phyloP scores from a whole-genome alignment of 2,329 filamentous ascomycete genomes.

The Aureobasidium mangrovei region DNA sequence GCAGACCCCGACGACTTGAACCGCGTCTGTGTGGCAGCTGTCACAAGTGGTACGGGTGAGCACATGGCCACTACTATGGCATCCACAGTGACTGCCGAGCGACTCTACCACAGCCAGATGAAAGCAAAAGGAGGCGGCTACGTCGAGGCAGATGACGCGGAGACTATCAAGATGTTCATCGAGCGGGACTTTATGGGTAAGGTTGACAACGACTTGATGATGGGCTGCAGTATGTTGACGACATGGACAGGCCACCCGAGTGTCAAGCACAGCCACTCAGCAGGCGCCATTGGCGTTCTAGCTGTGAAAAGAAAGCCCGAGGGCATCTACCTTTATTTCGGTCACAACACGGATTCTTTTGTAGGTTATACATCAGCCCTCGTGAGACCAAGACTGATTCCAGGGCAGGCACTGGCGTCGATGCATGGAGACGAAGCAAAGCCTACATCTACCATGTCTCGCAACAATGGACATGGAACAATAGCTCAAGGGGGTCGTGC shows the following conservation, averaged over 20 bases:
- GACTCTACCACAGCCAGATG: conserved; percentile 64
- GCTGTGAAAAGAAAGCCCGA: conserved; percentile 72
- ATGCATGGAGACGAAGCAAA: conserved; percentile 71
- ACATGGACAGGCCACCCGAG: conserved; percentile 57
- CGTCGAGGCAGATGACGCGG: conserved; percentile 46
- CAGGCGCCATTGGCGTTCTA: conserved; percentile 85
- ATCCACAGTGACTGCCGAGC: conserved; percentile 74
- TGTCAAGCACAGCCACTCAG: conserved; percentile 67
- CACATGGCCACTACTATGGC: conserved; percentile 97
- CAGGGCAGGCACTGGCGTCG: conserved; percentile 61
- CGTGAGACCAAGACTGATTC: conserved; percentile 8
- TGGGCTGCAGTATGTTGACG: conserved; percentile 6
- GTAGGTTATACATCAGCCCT: conserved; percentile 30
- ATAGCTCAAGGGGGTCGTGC: conserved; percentile 43
- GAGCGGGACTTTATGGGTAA: conserved; percentile 78
- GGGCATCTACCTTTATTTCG: conserved; percentile 81
- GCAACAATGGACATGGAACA: conserved; percentile 47
- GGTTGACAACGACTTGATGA: conserved; percentile 8
- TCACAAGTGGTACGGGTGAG: conserved; percentile 92
- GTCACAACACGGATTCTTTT: conserved; percentile 87
- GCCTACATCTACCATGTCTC: conserved; percentile 81
- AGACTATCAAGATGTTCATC: conserved; percentile 70
- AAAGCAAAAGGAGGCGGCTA: conserved; percentile 53
- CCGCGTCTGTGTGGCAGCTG: conserved; percentile 63
- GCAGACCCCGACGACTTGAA: conserved; percentile 61